These are phyloP conservation scores for Aegilops bicornis DNA, from an alignment of 176 grass and related monocot species.

Conservation along the genomic window DNA sequence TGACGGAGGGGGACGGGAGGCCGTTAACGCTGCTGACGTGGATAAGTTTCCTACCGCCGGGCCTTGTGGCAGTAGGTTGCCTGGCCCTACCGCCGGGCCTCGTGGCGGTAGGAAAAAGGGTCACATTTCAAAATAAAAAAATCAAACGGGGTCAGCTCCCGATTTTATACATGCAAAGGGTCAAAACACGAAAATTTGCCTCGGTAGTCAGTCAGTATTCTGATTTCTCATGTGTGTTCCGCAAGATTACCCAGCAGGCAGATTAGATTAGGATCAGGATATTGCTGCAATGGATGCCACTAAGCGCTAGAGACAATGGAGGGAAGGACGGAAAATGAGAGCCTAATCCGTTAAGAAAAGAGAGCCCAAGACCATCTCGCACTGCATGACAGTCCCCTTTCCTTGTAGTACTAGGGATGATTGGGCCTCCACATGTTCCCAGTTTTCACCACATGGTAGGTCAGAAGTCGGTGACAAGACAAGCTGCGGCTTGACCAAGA, in stretches of 20 bases:
- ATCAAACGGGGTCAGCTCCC: too few relatives aligned
- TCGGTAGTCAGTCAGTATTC: background rate
- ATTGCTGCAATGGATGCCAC: conserved; percentile 4
- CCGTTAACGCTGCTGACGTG: too few relatives aligned
- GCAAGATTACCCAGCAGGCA: background rate
- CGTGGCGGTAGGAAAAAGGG: too few relatives aligned
- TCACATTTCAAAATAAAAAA: too few relatives aligned
- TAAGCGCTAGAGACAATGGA: background rate
- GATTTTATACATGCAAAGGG: too few relatives aligned
- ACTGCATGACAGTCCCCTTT: background rate
- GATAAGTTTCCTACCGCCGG: too few relatives aligned
- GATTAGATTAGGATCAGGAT: background rate
- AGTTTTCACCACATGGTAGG: conserved; percentile 4
- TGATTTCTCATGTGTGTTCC: background rate
- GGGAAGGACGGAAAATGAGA: background rate
- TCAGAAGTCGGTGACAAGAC: conserved; percentile 5
- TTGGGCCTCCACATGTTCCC: background rate
- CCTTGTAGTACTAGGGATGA: background rate
- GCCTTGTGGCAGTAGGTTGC: too few relatives aligned
- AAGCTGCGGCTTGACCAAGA: too few relatives aligned
- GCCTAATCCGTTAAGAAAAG: too few relatives aligned
- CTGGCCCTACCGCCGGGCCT: too few relatives aligned
- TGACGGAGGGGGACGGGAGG: too few relatives aligned
- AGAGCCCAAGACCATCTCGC: background rate
- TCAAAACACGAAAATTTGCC: too few relatives aligned